Evolutionary conservation across 306 rosid genomes (phyloP).

Genomic region (Hippophae gyantsensis): DNA sequence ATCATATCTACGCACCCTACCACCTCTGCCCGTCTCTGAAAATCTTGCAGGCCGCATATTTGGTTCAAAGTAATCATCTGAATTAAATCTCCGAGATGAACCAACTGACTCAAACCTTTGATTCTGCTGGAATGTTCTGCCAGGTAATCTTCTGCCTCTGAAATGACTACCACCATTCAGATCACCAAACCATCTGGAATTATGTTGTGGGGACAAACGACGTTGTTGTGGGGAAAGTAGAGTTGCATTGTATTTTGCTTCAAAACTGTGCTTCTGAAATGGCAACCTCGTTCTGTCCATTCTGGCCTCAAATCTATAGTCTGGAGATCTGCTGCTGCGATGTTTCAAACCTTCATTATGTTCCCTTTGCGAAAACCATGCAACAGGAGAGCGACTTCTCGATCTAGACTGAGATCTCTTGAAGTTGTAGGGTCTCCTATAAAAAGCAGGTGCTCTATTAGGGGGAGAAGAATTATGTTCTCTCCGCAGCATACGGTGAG

Average conservation of each 20-base stretch:
- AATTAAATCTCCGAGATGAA: slow-evolving; percentile 14
- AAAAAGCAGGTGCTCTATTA: slow-evolving; percentile 18
- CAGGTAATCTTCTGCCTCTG: slow-evolving; percentile 24
- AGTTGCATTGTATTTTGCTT: slow-evolving; percentile 17
- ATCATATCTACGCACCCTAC: slow-evolving; percentile 21
- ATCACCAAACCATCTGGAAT: slow-evolving; percentile 30
- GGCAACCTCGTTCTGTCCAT: slow-evolving; percentile 24
- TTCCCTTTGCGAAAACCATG: slow-evolving; percentile 16
- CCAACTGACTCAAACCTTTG: slow-evolving; percentile 23
- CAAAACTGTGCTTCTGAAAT: slow-evolving; percentile 24
- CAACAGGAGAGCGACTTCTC: slow-evolving; percentile 29
- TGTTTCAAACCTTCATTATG: slow-evolving; percentile 14
- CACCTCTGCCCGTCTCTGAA: slow-evolving; percentile 11
- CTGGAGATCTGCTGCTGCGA: slow-evolving; percentile 30
- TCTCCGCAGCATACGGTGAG: slow-evolving; percentile 24
- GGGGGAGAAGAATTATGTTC: slow-evolving; percentile 21
- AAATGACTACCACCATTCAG: slow-evolving; percentile 3
- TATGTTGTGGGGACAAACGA: slow-evolving; percentile 18
- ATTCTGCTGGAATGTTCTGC: slow-evolving; percentile 18
- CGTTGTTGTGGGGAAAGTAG: slow-evolving; percentile 20
- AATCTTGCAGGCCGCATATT: slow-evolving; percentile 20
- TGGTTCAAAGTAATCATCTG: slow-evolving; percentile 25
- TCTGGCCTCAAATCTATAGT: slow-evolving; percentile 21
- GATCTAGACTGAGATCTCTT: slow-evolving; percentile 25
- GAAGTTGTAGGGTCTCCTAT: slow-evolving; percentile 20